phyloP scores from a whole-genome alignment of 768 basidiomycete species.

The Trametes meyenii region DNA sequence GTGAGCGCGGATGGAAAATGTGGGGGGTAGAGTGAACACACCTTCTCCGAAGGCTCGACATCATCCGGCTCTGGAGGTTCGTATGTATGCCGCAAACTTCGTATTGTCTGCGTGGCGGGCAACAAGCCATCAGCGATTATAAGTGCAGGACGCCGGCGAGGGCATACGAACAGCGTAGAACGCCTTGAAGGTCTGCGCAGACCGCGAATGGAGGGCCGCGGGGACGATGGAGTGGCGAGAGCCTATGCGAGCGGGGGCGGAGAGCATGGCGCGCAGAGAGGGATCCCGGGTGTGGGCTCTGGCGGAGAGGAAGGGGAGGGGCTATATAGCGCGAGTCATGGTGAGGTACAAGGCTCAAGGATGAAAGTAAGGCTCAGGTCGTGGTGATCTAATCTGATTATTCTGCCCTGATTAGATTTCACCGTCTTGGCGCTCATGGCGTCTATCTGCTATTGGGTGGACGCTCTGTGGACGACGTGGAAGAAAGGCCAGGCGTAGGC shows the following conservation, averaged over 20 bases:
- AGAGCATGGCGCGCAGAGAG: slow-evolving; percentile 18
- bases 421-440: slow-evolving; percentile 12
- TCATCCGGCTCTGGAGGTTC: slow-evolving; percentile 30
- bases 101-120: slow-evolving; percentile 30
- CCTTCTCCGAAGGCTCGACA: slow-evolving; percentile 35
- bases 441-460: slow-evolving; percentile 21
- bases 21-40: slow-evolving; percentile 11
- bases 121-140: slow-evolving; percentile 1
- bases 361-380: not conserved
- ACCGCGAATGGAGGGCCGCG: slow-evolving; percentile 23
- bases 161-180: slow-evolving; percentile 33
- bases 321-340: slow-evolving; percentile 23
- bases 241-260: slow-evolving; percentile 18
- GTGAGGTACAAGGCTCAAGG: not conserved
- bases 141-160: not conserved
- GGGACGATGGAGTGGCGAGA: slow-evolving; percentile 5
- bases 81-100: slow-evolving; percentile 26
- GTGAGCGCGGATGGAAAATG: not conserved
- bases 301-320: slow-evolving; percentile 5
- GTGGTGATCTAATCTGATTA: slow-evolving; percentile 21
- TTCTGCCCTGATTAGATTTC: slow-evolving; percentile 13
- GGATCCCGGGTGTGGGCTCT: slow-evolving; percentile 4
- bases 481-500: not conserved
- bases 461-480: not conserved
- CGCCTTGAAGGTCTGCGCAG: slow-evolving; percentile 36